phyloP scores from a whole-genome alignment of 2,329 filamentous ascomycete species.

The Penicillium sp. region DNA sequence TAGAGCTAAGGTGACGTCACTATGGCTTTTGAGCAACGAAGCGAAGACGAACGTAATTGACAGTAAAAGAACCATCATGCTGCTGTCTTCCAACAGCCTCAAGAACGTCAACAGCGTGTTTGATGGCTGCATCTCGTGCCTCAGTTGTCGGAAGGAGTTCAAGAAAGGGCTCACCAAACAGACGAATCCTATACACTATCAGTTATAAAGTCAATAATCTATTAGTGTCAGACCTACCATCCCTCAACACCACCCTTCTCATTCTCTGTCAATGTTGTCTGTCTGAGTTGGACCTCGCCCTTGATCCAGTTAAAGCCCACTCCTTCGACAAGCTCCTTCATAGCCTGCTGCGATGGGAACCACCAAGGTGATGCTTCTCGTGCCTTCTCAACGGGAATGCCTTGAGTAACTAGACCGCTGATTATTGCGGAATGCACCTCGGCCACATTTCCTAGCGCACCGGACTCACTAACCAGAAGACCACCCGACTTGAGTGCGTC shows the following conservation, averaged over 20 bases:
- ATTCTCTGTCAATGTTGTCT: background rate
- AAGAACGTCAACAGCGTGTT: background rate
- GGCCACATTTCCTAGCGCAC: background rate
- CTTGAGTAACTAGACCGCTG: background rate
- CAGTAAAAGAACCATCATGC: background rate
- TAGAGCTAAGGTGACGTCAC: background rate
- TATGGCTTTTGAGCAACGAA: background rate
- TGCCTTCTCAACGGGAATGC: background rate
- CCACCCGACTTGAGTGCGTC: background rate
- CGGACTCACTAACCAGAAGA: background rate
- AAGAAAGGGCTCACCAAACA: background rate
- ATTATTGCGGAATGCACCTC: background rate
- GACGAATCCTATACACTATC: background rate
- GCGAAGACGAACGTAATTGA: background rate
- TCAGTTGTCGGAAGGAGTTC: background rate
- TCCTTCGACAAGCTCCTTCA: background rate
- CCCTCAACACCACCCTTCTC: background rate
- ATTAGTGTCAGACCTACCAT: background rate
- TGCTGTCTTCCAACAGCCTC: background rate
- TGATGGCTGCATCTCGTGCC: background rate
- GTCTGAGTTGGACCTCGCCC: background rate
- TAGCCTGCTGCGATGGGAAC: background rate
- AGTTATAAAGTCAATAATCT: background rate
- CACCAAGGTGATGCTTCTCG: background rate
- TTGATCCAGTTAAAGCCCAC: background rate